Percentiles rank a stretch among this genome's conserved stretches.
Evolutionary conservation across 306 rosid species (phyloP).

Genomic region (Cercis canadensis): DNA sequence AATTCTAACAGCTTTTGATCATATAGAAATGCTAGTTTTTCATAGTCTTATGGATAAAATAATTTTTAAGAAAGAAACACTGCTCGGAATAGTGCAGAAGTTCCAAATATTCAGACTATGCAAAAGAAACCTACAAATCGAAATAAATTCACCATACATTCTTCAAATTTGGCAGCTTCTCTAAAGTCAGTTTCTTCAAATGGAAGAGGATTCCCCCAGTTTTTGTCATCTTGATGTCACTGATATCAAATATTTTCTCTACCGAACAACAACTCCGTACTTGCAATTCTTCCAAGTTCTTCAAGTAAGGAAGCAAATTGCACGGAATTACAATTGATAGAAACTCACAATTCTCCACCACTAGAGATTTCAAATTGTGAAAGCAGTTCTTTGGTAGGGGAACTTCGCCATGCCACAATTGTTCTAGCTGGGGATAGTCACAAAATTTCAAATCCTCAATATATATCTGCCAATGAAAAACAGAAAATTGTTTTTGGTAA

Average conservation of each 20-base stretch:
- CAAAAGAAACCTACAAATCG: too few species aligned
- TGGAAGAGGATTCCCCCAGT: neutral
- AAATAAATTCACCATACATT: neutral
- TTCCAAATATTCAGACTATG: too few species aligned
- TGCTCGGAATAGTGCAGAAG: too few species aligned
- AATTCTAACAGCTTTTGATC: too few species aligned
- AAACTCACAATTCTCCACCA: neutral
- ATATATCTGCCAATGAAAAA: too few species aligned
- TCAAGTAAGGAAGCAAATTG: neutral
- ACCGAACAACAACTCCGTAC: neutral
- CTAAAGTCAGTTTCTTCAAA: slow-evolving; percentile 2
- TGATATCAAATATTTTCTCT: neutral
- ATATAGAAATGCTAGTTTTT: too few species aligned
- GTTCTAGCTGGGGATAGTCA: neutral
- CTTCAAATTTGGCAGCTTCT: neutral
- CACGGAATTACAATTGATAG: slow-evolving; percentile 11
- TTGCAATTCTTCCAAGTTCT: slow-evolving; percentile 10
- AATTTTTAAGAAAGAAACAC: too few species aligned
- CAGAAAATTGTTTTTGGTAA: neutral
- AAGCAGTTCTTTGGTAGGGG: neutral
- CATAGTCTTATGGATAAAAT: too few species aligned
- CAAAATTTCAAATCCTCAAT: too few species aligned
- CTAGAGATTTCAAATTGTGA: neutral
- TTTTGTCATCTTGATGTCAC: neutral
- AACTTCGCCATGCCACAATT: neutral